These are phyloP conservation scores for Clarireedia paspali DNA, from an alignment of 2,329 filamentous ascomycete genomes.

Conservation along the genomic window DNA sequence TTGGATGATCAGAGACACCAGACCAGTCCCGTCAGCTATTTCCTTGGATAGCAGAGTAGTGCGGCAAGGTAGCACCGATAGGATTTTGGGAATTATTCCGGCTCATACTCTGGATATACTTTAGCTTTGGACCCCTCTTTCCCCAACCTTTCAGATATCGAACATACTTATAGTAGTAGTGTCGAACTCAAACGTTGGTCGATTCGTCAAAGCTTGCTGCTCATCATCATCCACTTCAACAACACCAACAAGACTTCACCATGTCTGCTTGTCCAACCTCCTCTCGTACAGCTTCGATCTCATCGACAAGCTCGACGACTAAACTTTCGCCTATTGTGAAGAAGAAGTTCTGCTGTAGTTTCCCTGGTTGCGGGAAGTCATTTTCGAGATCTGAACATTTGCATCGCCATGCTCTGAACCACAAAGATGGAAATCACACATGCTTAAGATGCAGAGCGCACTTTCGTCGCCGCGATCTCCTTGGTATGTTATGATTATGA, in stretches of 20 bases:
- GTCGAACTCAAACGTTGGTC: conserved; percentile 5
- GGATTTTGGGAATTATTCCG: conserved; percentile 3
- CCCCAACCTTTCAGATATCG: conserved; percentile 1
- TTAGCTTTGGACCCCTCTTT: conserved; percentile 9
- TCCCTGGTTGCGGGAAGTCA: conserved; percentile 36
- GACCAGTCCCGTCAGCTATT: too few relatives aligned
- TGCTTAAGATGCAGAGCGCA: conserved; percentile 47
- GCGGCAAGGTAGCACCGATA: not conserved
- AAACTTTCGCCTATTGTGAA: conserved; percentile 14
- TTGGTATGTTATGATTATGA: conserved; percentile 35
- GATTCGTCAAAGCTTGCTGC: conserved; percentile 5
- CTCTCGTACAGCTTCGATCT: conserved; percentile 24
- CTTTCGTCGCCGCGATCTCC: conserved; percentile 46
- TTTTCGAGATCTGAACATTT: conserved; percentile 45
- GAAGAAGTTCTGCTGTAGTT: conserved; percentile 34
- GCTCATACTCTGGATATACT: conserved; percentile 4
- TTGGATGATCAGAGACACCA: too few relatives aligned
- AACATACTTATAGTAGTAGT: conserved; percentile 2
- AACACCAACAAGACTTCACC: conserved; percentile 3
- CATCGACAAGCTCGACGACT: conserved; percentile 19
- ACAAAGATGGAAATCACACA: conserved; percentile 40
- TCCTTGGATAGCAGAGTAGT: too few relatives aligned
- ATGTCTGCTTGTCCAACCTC: conserved; percentile 23
- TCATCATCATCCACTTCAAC: conserved; percentile 2
- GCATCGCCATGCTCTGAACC: conserved; percentile 43